phyloP scores from a whole-genome alignment of 306 rosid species.

The Purshia tridentata region DNA sequence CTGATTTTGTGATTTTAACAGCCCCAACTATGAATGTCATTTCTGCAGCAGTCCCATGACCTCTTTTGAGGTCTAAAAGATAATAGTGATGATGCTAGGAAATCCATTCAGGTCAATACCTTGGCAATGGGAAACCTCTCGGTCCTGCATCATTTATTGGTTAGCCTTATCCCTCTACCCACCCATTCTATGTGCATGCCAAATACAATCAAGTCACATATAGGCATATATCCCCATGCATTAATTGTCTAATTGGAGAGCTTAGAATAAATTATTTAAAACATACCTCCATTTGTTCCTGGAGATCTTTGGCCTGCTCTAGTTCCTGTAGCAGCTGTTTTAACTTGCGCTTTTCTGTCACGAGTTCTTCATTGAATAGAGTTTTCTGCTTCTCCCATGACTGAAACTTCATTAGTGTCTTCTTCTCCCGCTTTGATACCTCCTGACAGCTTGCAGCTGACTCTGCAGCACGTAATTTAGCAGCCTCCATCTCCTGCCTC shows the following conservation, averaged over 20 bases:
- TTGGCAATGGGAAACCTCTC: background rate
- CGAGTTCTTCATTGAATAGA: slow-evolving; percentile 63
- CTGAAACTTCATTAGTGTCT: slow-evolving; percentile 54
- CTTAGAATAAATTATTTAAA: slow-evolving; percentile 22
- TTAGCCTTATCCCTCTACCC: background rate
- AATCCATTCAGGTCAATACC: background rate
- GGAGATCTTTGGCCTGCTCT: slow-evolving; percentile 59
- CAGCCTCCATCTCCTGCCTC: slow-evolving; percentile 85
- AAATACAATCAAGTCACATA: background rate
- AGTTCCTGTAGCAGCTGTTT: slow-evolving; percentile 52
- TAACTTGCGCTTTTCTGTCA: slow-evolving; percentile 54
- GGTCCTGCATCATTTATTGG: background rate
- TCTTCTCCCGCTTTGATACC: slow-evolving; percentile 77
- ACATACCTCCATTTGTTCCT: slow-evolving; percentile 73
- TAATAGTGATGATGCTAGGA: slow-evolving; percentile 9
- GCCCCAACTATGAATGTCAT: background rate
- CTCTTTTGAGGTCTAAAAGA: slow-evolving; percentile 1
- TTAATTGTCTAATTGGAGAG: background rate
- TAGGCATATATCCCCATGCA: background rate
- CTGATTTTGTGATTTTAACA: slow-evolving; percentile 1
- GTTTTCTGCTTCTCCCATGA: slow-evolving; percentile 83
- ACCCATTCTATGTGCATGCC: background rate
- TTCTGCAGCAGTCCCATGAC: background rate
- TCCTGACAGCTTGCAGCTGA: slow-evolving; percentile 83
- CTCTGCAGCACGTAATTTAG: slow-evolving; percentile 63